phyloP scores from a whole-genome alignment of 2,329 filamentous ascomycete species.

The Hawksworthiomyces lignivorus region DNA sequence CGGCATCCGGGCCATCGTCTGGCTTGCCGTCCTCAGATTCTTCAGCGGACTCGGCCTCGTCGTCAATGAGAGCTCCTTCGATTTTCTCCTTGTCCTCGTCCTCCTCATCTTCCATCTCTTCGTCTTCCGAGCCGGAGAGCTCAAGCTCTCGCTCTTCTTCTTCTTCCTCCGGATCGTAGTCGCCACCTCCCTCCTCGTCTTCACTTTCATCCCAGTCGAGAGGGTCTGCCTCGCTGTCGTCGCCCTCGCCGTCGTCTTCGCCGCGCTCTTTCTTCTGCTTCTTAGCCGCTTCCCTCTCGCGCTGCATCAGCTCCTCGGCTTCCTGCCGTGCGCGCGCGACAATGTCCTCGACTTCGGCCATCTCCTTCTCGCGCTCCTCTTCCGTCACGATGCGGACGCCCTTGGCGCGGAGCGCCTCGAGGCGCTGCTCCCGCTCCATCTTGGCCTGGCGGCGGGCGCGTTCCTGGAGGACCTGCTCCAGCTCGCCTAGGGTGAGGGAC shows the following conservation, averaged over 20 bases:
- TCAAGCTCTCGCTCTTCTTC: slow-evolving; percentile 14
- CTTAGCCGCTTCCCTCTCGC: slow-evolving; percentile 68
- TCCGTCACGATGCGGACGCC: slow-evolving; percentile 76
- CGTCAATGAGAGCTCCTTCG: slow-evolving; percentile 14
- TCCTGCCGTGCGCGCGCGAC: slow-evolving; percentile 78
- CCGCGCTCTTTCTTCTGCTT: slow-evolving; percentile 44
- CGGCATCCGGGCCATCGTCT: slow-evolving; percentile 19
- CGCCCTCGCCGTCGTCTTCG: slow-evolving; percentile 37
- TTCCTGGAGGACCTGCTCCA: slow-evolving; percentile 50
- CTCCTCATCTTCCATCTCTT: slow-evolving; percentile 9
- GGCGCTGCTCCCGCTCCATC: slow-evolving; percentile 65
- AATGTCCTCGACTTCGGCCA: slow-evolving; percentile 79
- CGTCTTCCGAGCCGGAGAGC: slow-evolving; percentile 16
- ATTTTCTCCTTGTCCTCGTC: slow-evolving; percentile 20
- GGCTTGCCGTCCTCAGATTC: slow-evolving; percentile 26
- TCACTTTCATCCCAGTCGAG: slow-evolving; percentile 26
- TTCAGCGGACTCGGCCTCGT: slow-evolving; percentile 17
- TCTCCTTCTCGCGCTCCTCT: slow-evolving; percentile 77
- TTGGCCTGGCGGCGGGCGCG: slow-evolving; percentile 75
- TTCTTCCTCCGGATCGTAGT: slow-evolving; percentile 18
- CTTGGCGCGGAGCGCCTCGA: slow-evolving; percentile 69
- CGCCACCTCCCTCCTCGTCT: slow-evolving; percentile 28
- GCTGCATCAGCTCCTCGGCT: slow-evolving; percentile 67
- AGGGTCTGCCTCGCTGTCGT: slow-evolving; percentile 37
- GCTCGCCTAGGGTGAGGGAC: slow-evolving; percentile 41